These are phyloP conservation scores for Phalaenopsis hybrid DNA, from an alignment of 116 monocot genomes.

Conservation along the genomic window DNA sequence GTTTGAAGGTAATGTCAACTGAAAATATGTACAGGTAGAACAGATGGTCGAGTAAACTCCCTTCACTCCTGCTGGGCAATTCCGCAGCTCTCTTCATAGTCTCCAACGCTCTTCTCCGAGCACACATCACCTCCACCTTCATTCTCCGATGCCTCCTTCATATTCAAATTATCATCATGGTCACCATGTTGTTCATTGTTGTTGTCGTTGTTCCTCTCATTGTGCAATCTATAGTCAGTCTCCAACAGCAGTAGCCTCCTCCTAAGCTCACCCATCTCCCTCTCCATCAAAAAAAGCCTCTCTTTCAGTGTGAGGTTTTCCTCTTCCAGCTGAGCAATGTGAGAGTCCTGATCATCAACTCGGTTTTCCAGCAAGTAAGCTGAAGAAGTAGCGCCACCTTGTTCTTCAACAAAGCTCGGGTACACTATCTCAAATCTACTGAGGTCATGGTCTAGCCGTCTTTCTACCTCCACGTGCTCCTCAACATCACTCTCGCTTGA, in stretches of 20 bases:
- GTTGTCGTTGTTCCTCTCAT: slow-evolving; percentile 7
- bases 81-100: slow-evolving; percentile 1
- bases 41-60: neutral
- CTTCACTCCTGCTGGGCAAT: slow-evolving; percentile 11
- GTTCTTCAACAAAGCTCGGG: slow-evolving; percentile 15
- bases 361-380: slow-evolving; percentile 14
- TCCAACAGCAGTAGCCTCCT: slow-evolving; percentile 32
- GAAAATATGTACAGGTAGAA: slow-evolving; percentile 8
- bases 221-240: slow-evolving; percentile 4
- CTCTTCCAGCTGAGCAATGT: slow-evolving; percentile 43
- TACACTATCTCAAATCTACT: slow-evolving; percentile 58
- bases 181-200: neutral
- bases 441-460: slow-evolving; percentile 49
- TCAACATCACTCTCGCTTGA: slow-evolving; percentile 52
- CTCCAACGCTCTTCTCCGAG: slow-evolving; percentile 28
- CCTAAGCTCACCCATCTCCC: slow-evolving; percentile 44
- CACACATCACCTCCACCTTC: slow-evolving; percentile 20
- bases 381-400: slow-evolving; percentile 1
- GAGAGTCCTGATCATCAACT: slow-evolving; percentile 36
- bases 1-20: neutral
- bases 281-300: slow-evolving; percentile 45
- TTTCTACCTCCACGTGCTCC: slow-evolving; percentile 57
- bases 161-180: slow-evolving; percentile 9
- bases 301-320: slow-evolving; percentile 50
- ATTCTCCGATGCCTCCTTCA: slow-evolving; percentile 20